Conservation (phyloP, 371 early-diverging fungal genomes). For the Basidiobolus heterosporus region DNA sequence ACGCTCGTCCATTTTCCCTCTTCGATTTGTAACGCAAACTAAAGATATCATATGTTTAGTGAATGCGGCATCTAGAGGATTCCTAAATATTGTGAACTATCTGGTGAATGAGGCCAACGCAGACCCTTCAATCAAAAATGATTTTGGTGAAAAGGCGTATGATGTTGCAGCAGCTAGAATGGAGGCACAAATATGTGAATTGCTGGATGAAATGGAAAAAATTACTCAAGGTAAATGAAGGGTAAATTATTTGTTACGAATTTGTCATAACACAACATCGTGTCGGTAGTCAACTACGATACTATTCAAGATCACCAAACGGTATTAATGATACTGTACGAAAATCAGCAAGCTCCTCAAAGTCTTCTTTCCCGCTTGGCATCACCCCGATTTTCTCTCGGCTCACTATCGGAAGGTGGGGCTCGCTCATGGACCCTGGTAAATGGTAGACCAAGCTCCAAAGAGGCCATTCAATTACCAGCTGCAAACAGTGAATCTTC, state of each 20-base stretch:
- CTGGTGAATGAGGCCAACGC: constrained; percentile 41
- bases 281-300: constrained; percentile 13
- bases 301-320: constrained; percentile 36
- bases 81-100: constrained; percentile 41
- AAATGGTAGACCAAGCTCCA: constrained; percentile 27
- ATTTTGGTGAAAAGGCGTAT: constrained; percentile 60
- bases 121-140: constrained; percentile 46
- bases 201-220: constrained; percentile 36
- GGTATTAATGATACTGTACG: constrained; percentile 40
- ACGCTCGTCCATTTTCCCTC: constrained; percentile 5
- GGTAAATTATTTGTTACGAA: background rate
- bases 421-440: constrained; percentile 36
- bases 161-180: constrained; percentile 69
- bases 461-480: constrained; percentile 33
- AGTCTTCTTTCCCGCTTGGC: constrained; percentile 18
- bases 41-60: constrained; percentile 22
- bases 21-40: background rate
- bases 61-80: constrained; percentile 63
- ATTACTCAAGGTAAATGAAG: too few relatives aligned
- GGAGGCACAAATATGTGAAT: constrained; percentile 48
- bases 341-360: constrained; percentile 44
- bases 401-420: constrained; percentile 26
- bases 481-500: constrained; percentile 6
- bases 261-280: too few relatives aligned
- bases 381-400: constrained; percentile 28